phyloP scores from a whole-genome alignment of 345 rosid species.

The Cardiospermum halicacabum region DNA sequence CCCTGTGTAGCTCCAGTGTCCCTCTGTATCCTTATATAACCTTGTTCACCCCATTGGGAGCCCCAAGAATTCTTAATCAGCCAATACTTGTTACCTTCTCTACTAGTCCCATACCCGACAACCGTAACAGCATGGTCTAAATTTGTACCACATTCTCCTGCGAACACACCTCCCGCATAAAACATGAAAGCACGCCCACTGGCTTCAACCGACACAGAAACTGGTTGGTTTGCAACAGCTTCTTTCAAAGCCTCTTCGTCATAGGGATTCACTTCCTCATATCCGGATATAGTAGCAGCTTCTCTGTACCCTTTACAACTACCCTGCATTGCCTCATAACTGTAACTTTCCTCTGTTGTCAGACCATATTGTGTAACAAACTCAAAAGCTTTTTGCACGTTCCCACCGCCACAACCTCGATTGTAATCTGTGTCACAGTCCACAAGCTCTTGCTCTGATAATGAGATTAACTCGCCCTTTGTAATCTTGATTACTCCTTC shows the following conservation, averaged over 20 bases:
- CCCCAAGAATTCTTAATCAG: conserved; percentile 43
- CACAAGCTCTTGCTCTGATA: conserved; percentile 28
- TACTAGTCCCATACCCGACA: conserved; percentile 27
- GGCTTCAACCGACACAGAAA: conserved; percentile 30
- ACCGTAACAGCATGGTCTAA: conserved; percentile 28
- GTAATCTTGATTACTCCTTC: conserved; percentile 19
- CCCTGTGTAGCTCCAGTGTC: conserved; percentile 21
- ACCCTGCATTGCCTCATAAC: conserved; percentile 14
- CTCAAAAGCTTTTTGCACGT: conserved; percentile 25
- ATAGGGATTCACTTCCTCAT: conserved; percentile 21
- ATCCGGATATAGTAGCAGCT: conserved; percentile 22
- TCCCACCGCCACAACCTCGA: conserved; percentile 28
- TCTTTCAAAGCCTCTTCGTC: conserved; percentile 19
- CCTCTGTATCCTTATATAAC: conserved; percentile 29
- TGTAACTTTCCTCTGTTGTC: conserved; percentile 20
- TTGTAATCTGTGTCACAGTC: conserved; percentile 19
- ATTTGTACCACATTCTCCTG: conserved; percentile 22
- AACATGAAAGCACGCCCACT: conserved; percentile 18
- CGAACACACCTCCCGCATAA: conserved; percentile 28
- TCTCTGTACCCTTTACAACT: conserved; percentile 12
- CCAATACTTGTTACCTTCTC: conserved; percentile 31
- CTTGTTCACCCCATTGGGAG: conserved; percentile 23
- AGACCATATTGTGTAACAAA: conserved; percentile 22
- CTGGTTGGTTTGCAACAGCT: conserved; percentile 32
- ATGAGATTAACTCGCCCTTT: conserved; percentile 14